Evolutionary conservation across 2,329 filamentous ascomycete species (phyloP).

Genomic region (Neocucurbitaria cava): DNA sequence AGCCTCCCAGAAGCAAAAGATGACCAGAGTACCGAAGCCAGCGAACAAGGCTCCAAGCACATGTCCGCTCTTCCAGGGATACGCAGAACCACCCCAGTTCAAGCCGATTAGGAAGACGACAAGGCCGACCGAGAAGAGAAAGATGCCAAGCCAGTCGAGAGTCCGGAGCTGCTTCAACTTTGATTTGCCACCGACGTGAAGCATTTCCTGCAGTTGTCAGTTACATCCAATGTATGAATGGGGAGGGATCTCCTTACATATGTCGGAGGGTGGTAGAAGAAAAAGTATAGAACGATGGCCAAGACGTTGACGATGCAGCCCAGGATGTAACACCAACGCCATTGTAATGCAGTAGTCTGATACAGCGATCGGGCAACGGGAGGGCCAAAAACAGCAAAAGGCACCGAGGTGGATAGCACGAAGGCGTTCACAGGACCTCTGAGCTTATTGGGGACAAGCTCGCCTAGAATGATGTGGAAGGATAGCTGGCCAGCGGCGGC

Average conservation of each 20-base stretch:
- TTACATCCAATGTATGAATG: background rate
- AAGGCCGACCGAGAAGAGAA: slow-evolving; percentile 56
- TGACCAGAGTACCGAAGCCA: slow-evolving; percentile 40
- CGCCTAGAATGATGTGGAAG: slow-evolving; percentile 48
- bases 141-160: slow-evolving; percentile 57
- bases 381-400: slow-evolving; percentile 42
- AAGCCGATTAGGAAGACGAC: slow-evolving; percentile 57
- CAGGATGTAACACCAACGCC: slow-evolving; percentile 43
- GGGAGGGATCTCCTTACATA: slow-evolving; percentile 26
- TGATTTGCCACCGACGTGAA: slow-evolving; percentile 42
- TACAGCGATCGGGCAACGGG: slow-evolving; percentile 39
- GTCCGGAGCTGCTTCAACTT: slow-evolving; percentile 44
- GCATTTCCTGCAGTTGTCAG: slow-evolving; percentile 36
- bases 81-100: slow-evolving; percentile 50
- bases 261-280: slow-evolving; percentile 47
- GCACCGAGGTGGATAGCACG: slow-evolving; percentile 37
- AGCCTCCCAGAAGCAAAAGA: slow-evolving; percentile 41
- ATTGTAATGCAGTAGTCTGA: slow-evolving; percentile 38
- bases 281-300: slow-evolving; percentile 39
- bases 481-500: slow-evolving; percentile 50
- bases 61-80: slow-evolving; percentile 45
- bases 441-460: slow-evolving; percentile 45
- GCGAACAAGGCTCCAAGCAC: slow-evolving; percentile 45
- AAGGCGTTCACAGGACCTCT: slow-evolving; percentile 46
- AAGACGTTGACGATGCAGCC: slow-evolving; percentile 39